Evolutionary conservation across 768 basidiomycete species (phyloP), one percentile per base, ranked within the genome.

Genomic region (Boletus sp.): DNA sequence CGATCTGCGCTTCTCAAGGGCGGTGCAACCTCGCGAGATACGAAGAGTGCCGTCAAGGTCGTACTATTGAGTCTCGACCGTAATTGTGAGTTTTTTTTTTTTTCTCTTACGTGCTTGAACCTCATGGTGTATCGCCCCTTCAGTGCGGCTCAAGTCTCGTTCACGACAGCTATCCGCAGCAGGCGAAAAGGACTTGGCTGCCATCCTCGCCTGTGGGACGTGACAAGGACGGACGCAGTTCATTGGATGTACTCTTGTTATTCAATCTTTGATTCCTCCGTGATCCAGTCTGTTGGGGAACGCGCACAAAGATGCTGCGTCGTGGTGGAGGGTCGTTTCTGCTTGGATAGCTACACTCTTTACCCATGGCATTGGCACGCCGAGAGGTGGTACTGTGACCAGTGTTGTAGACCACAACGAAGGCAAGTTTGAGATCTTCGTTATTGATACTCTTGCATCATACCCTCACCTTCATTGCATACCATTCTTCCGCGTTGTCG

Each of bases 61-160:
- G 85, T 96, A 1, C 72, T 99, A 47, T 77, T 98, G 33, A 95
- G 87, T 64, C 80, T 96, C 57, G 96, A 99, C 73, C 85, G 96
- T 21, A 98, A 97, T 73, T 73, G 90, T 93, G 65, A 74, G 90
- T 81, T 14, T 44, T 37, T 30, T 47, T 44, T 61, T 46, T 30
- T 61, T 35, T 56, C 61, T 17, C 2, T 42, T 37, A 32, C 41
- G 60, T 39, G 49, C 21, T 29, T 57, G 55, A 60, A 60, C 50
- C 41, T 54, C 43, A 39, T 35, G 33, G n/a, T 50, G 25, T 37
- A 33, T 53, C n/a, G 53, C 15, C 60, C 5, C 7, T 7, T n/a
- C 43, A 93, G 90, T 98, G 60, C 90, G 95, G 15, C 75, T 98
- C 57, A 96, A 95, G 69, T 91, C 95, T 15, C 84, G 92, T 17